These are phyloP conservation scores for Cardamine chenopodiifolia DNA, from an alignment of 345 rosid species.

Conservation along the genomic window DNA sequence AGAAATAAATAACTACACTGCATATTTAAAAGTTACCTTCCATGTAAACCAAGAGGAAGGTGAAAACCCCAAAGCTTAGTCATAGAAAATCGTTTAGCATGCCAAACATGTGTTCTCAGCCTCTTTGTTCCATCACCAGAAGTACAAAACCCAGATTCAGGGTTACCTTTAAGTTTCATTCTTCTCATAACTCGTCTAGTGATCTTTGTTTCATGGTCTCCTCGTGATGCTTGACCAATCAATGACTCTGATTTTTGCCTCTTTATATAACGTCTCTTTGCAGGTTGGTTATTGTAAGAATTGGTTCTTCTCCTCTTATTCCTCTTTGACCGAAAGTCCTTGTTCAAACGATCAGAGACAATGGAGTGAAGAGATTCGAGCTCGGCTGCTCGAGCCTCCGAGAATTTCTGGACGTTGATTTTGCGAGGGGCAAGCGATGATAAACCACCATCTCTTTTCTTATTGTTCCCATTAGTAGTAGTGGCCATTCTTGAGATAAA, in stretches of 20 bases:
- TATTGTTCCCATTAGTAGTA: conserved; percentile 20
- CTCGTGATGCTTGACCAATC: conserved; percentile 33
- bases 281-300: conserved; percentile 54
- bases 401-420: conserved; percentile 67
- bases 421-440: conserved; percentile 55
- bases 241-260: conserved; percentile 45
- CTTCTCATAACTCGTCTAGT: conserved; percentile 65
- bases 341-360: conserved; percentile 54
- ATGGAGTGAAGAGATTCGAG: conserved; percentile 68
- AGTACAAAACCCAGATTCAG: conserved; percentile 57
- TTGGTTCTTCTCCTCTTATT: conserved; percentile 88
- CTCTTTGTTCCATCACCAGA: conserved; percentile 90
- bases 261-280: conserved; percentile 54
- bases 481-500: conserved; percentile 18
- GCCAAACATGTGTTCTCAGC: conserved; percentile 93
- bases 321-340: conserved; percentile 63
- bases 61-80: conserved; percentile 81
- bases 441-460: conserved; percentile 26
- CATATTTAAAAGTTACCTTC: conserved; percentile 53
- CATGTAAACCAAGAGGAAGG: conserved; percentile 87
- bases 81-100: conserved; percentile 86
- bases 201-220: conserved; percentile 38
- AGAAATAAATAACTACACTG: background rate
- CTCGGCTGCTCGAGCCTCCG: conserved; percentile 70
- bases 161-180: conserved; percentile 62